Percentiles rank a stretch among this genome's conserved stretches.
phyloP scores from a whole-genome alignment of 1,284 basidiomycete species.

The Xerocomus cyaneibrunnescens region DNA sequence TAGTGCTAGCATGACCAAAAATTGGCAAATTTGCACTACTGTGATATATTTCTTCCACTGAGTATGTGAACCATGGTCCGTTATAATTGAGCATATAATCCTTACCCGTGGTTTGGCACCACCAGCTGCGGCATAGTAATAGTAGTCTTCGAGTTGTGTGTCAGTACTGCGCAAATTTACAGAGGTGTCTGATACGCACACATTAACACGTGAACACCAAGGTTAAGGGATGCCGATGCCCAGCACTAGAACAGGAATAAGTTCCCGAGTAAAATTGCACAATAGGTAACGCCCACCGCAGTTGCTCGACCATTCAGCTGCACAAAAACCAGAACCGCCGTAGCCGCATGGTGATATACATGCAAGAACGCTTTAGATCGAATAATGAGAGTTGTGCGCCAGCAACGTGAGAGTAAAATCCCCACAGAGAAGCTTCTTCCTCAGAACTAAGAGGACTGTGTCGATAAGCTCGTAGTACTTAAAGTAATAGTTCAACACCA shows the following conservation, averaged over 20 bases:
- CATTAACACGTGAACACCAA: conserved; percentile 95
- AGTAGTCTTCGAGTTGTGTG: conserved; percentile 67
- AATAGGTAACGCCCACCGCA: conserved; percentile 52
- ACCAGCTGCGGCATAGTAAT: conserved; percentile 92
- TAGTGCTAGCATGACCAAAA: conserved; percentile 73
- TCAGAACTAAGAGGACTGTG: conserved; percentile 94
- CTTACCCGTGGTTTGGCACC: conserved; percentile 89
- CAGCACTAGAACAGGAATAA: conserved; percentile 64
- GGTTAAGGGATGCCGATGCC: conserved; percentile 90
- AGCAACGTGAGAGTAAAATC: conserved; percentile 9
- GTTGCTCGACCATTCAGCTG: conserved; percentile 89
- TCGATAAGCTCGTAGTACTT: conserved; percentile 91
- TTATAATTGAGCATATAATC: not conserved
- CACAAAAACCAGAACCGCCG: conserved; percentile 88
- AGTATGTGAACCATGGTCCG: conserved; percentile 6
- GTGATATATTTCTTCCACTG: conserved; percentile 96
- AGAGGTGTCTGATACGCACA: conserved; percentile 54
- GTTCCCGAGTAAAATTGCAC: not conserved
- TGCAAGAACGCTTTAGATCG: conserved; percentile 78
- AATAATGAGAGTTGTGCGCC: not conserved
- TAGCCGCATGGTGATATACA: conserved; percentile 97
- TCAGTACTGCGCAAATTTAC: conserved; percentile 3
- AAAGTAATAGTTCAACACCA: conserved; percentile 97
- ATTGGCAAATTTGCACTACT: conserved; percentile 91
- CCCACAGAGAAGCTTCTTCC: conserved; percentile 93